These are phyloP conservation scores for Raffaelea albimanens DNA, from an alignment of 2,329 filamentous ascomycete species.

Conservation along the genomic window DNA sequence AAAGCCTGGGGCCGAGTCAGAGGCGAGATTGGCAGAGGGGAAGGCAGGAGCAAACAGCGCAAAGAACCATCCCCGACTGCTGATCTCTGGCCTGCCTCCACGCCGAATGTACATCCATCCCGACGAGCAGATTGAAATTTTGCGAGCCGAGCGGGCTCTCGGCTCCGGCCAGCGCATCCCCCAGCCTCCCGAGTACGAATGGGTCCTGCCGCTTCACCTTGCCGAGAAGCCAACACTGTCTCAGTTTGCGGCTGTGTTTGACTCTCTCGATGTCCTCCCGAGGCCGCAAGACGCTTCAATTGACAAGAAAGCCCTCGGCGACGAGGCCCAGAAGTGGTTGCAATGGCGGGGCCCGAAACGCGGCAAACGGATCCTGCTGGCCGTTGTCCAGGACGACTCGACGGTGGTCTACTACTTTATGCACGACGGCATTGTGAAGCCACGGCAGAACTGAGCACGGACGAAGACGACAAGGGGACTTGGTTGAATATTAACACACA, in stretches of 20 bases:
- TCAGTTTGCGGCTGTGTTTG: conserved; percentile 60
- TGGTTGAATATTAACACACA: no score
- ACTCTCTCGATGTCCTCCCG: conserved; percentile 43
- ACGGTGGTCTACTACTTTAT: conserved; percentile 79
- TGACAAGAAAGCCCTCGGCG: conserved; percentile 6
- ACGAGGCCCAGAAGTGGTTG: conserved; percentile 20
- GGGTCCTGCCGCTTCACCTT: conserved; percentile 66
- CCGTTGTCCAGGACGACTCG: conserved; percentile 68
- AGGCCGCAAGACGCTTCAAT: conserved; percentile 19
- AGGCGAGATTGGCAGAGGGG: neutral
- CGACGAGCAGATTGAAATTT: conserved; percentile 67
- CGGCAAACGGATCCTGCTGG: conserved; percentile 63
- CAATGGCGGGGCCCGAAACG: conserved; percentile 36
- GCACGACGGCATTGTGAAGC: conserved; percentile 81
- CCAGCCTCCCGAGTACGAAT: conserved; percentile 55
- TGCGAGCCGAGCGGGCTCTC: conserved; percentile 48
- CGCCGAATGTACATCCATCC: conserved; percentile 68
- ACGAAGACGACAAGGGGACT: no score
- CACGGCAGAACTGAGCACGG: conserved; percentile 70
- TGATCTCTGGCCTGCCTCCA: conserved; percentile 66
- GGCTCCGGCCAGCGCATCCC: conserved; percentile 33
- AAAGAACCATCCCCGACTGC: conserved; percentile 40
- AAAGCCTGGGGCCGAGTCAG: conserved; percentile 6
- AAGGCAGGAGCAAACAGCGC: neutral
- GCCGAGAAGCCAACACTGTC: conserved; percentile 63